phyloP scores from a whole-genome alignment of 306 rosid species.

The Hippophae rhamnoides region DNA sequence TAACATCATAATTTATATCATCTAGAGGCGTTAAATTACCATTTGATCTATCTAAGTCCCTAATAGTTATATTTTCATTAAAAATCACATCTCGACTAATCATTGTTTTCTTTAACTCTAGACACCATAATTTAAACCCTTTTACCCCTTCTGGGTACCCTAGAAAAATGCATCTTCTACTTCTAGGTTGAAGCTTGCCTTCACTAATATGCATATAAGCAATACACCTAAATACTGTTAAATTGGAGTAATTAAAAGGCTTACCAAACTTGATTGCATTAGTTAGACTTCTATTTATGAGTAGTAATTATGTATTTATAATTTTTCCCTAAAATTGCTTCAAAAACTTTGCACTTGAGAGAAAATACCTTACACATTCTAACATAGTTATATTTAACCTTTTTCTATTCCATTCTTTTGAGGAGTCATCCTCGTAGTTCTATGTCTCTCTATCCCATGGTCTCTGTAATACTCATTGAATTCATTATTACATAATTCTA shows the following conservation, averaged over 20 bases:
- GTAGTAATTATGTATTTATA: background rate
- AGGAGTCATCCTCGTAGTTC: background rate
- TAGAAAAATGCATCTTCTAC: background rate
- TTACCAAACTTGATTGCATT: background rate
- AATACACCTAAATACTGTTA: background rate
- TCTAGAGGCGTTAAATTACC: background rate
- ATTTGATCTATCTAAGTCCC: no score
- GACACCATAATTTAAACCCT: background rate
- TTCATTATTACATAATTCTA: no score
- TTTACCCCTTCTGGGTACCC: background rate
- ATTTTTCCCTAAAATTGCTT: background rate
- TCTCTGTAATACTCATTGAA: background rate
- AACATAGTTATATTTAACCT: background rate
- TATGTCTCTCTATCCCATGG: background rate
- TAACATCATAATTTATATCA: background rate
- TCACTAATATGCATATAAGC: background rate
- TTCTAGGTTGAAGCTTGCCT: background rate
- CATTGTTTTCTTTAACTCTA: background rate
- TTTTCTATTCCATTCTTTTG: background rate
- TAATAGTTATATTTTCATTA: background rate
- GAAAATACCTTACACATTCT: background rate
- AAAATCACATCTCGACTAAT: slow-evolving; percentile 1
- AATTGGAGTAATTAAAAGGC: background rate
- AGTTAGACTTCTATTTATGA: background rate
- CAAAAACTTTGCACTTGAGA: background rate